Conservation (phyloP, 306 rosid genomes). For the Carpinus fangiana region DNA sequence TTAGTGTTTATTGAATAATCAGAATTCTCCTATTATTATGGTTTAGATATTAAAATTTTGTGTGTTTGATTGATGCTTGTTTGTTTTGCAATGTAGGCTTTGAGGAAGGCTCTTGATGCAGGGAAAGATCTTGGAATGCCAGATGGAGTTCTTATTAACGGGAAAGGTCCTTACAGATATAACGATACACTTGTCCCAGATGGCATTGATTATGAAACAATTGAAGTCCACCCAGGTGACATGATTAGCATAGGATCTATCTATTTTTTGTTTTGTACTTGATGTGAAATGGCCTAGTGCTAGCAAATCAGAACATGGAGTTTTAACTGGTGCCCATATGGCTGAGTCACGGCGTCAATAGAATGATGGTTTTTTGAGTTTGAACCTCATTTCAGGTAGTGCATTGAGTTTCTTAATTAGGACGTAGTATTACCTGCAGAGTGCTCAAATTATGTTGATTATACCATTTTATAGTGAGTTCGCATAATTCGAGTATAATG, state of each 20-base stretch:
- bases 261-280: conserved; percentile 2
- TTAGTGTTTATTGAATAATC: conserved; percentile 41
- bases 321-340: background rate
- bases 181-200: conserved; percentile 82
- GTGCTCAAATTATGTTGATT: background rate
- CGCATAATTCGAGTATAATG: background rate
- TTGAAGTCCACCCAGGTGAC: conserved; percentile 83
- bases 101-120: conserved; percentile 76
- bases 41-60: background rate
- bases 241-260: conserved; percentile 11
- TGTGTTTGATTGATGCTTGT: conserved; percentile 29
- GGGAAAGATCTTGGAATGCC: conserved; percentile 97
- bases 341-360: background rate
- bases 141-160: conserved; percentile 94
- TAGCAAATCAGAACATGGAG: background rate
- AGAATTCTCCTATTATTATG: conserved; percentile 1
- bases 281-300: background rate
- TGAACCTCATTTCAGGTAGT: background rate
- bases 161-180: conserved; percentile 89
- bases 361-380: background rate
- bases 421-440: background rate
- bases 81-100: conserved; percentile 54
- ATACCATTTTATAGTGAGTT: background rate
- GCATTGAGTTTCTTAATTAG: background rate
- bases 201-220: conserved; percentile 67